These are phyloP conservation scores for Fusarium burgessii DNA, from an alignment of 2,329 filamentous ascomycete species.

Conservation along the genomic window DNA sequence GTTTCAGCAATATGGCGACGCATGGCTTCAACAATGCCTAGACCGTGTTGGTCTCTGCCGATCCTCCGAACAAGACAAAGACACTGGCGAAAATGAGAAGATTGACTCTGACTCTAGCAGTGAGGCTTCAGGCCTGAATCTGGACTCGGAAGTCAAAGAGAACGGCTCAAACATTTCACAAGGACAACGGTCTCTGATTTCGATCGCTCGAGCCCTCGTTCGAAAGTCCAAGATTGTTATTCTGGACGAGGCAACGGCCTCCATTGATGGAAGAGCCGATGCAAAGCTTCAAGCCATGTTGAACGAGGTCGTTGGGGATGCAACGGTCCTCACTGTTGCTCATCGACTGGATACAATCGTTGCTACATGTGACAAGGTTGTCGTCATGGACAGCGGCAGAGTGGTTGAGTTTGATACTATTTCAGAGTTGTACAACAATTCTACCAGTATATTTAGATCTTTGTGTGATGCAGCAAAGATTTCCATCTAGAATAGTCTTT, in stretches of 20 bases:
- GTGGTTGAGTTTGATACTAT: slow-evolving; percentile 34
- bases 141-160: slow-evolving; percentile 29
- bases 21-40: slow-evolving; percentile 20
- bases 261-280: slow-evolving; percentile 25
- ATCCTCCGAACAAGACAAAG: background rate
- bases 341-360: slow-evolving; percentile 39
- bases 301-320: slow-evolving; percentile 23
- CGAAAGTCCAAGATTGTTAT: slow-evolving; percentile 19
- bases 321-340: slow-evolving; percentile 38
- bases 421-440: background rate
- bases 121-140: background rate
- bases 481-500: background rate
- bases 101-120: background rate
- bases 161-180: slow-evolving; percentile 32
- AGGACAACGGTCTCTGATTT: slow-evolving; percentile 21
- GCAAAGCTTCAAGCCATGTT: slow-evolving; percentile 24
- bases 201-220: slow-evolving; percentile 25
- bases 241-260: slow-evolving; percentile 24
- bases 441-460: slow-evolving; percentile 17
- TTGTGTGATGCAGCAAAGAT: slow-evolving; percentile 27
- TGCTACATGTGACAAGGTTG: slow-evolving; percentile 34
- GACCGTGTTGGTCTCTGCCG: slow-evolving; percentile 3
- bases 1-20: slow-evolving; percentile 27
- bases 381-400: slow-evolving; percentile 36
- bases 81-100: background rate